Evolutionary conservation across 1,284 basidiomycete genomes (phyloP).

Genomic region (Melampsora larici-populina): DNA sequence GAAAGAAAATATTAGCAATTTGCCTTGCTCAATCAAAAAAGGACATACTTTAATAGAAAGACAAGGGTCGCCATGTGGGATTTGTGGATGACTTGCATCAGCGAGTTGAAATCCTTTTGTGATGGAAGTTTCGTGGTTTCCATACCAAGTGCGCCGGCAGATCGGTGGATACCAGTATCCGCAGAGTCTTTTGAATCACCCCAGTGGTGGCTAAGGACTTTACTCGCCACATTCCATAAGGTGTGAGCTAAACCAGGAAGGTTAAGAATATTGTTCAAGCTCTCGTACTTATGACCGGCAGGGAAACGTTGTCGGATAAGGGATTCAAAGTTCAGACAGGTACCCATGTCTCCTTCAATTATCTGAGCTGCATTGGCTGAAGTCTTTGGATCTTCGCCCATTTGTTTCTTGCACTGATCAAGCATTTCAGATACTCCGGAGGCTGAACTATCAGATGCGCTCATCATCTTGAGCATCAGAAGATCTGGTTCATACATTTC

Average conservation of each 20-base stretch:
- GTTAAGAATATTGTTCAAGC: background rate
- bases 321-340: too few relatives aligned
- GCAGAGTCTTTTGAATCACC: conserved; percentile 3
- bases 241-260: conserved; percentile 21
- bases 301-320: background rate
- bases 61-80: conserved; percentile 9
- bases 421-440: conserved; percentile 4
- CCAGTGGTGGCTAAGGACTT: conserved; percentile 4
- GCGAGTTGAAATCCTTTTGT: conserved; percentile 1
- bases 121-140: background rate
- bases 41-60: conserved; percentile 7
- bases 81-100: conserved; percentile 22
- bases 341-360: conserved; percentile 11
- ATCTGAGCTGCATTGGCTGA: background rate
- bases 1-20: background rate
- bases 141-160: background rate
- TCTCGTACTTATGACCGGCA: background rate
- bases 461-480: conserved; percentile 16
- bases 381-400: background rate
- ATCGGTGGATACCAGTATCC: background rate
- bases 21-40: background rate
- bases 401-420: background rate
- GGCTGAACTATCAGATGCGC: conserved; percentile 7
- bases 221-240: conserved; percentile 18
- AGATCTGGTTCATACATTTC: background rate